These are phyloP conservation scores for Extremus antarcticus DNA, from an alignment of 495 filamentous ascomycete species.

Conservation along the genomic window DNA sequence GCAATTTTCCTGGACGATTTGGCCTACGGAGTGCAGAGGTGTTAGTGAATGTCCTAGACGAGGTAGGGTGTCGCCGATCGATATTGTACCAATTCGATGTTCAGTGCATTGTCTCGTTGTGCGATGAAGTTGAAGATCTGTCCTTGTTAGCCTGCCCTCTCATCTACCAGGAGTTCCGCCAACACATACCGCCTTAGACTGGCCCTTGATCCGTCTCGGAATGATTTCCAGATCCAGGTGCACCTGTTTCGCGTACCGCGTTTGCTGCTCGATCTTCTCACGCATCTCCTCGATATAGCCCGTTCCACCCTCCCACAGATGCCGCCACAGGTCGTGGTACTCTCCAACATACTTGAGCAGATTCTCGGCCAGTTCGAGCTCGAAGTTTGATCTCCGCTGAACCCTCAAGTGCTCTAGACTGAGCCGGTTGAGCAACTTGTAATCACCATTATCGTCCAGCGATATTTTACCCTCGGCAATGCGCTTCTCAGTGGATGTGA, in stretches of 20 bases:
- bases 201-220: conserved; percentile 19
- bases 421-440: conserved; percentile 20
- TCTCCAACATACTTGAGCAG: conserved; percentile 18
- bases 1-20: conserved; percentile 20
- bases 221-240: conserved; percentile 15
- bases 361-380: conserved; percentile 20
- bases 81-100: conserved; percentile 22
- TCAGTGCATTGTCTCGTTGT: conserved; percentile 21
- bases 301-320: conserved; percentile 19
- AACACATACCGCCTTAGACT: conserved; percentile 17
- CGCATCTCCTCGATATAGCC: conserved; percentile 21
- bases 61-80: too few relatives aligned
- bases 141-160: conserved; percentile 1
- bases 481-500: conserved; percentile 19
- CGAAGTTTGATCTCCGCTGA: conserved; percentile 18
- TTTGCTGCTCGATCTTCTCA: conserved; percentile 22
- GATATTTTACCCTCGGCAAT: conserved; percentile 18
- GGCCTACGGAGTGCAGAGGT: too few relatives aligned
- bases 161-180: not conserved
- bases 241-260: conserved; percentile 19
- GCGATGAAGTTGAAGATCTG: conserved; percentile 23
- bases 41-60: too few relatives aligned
- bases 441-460: conserved; percentile 19
- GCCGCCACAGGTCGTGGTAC: conserved; percentile 13
- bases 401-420: conserved; percentile 19